These are phyloP conservation scores for Dianthus caryophyllus DNA, from an alignment of 148 eudicot genomes.

Conservation along the genomic window DNA sequence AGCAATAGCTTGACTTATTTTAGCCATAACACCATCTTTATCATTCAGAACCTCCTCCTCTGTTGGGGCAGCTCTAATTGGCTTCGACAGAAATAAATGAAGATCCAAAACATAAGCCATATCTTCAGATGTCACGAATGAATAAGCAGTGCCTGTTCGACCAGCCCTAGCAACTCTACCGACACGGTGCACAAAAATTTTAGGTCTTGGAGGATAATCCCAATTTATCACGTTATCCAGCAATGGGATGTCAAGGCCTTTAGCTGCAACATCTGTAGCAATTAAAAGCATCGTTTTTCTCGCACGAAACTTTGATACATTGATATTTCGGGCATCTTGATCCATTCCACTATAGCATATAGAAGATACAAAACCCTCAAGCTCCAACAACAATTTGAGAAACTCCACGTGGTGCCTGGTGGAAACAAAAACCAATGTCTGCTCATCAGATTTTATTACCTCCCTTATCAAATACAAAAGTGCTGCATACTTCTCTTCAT, in stretches of 20 bases:
- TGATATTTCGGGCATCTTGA: conserved; percentile 81
- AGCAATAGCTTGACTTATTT: conserved; percentile 61
- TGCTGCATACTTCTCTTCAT: conserved; percentile 85
- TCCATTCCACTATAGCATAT: conserved; percentile 95
- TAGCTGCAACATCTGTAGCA: conserved; percentile 96
- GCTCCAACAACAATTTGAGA: conserved; percentile 45
- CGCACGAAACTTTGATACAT: conserved; percentile 61
- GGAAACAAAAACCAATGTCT: conserved; percentile 77
- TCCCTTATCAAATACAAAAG: conserved; percentile 77
- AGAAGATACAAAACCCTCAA: conserved; percentile 75
- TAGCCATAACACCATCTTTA: conserved; percentile 45
- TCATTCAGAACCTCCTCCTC: conserved; percentile 79
- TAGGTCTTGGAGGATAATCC: conserved; percentile 88
- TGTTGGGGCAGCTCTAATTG: conserved; percentile 81
- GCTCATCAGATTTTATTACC: conserved; percentile 56
- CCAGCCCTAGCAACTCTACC: conserved; percentile 98
- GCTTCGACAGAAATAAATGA: conserved; percentile 90
- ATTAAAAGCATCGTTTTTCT: conserved; percentile 83
- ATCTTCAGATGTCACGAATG: conserved; percentile 77
- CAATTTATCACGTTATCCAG: conserved; percentile 93
- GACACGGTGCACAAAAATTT: conserved; percentile 90
- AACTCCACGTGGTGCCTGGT: conserved; percentile 88
- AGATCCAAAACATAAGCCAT: conserved; percentile 82
- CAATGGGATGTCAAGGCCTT: conserved; percentile 95
- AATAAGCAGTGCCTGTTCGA: conserved; percentile 88